A percentile compares a stretch with the other conserved stretches of the same genome.
Conservation (phyloP, 495 filamentous ascomycete species). For the Tetracladium marchalianum region DNA sequence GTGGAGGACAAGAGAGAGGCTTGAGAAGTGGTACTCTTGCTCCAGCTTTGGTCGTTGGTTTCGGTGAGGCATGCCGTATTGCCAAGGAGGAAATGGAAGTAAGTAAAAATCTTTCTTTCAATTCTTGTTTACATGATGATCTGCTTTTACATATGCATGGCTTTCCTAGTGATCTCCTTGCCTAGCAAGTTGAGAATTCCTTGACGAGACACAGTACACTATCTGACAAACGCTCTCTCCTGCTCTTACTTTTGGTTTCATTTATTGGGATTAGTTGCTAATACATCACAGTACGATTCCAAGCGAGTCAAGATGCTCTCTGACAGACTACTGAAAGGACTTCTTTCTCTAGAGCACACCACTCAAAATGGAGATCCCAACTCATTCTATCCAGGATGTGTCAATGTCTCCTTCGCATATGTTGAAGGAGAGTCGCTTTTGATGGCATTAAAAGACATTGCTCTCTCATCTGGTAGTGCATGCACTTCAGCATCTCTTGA, state of each 20-base stretch:
- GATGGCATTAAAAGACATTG: conserved; percentile 98
- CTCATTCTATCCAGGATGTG: conserved; percentile 88
- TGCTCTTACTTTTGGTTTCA: not conserved
- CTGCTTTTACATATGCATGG: conserved; percentile 61
- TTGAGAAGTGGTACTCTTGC: conserved; percentile 89
- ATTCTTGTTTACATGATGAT: conserved; percentile 42
- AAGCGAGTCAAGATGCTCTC: conserved; percentile 75
- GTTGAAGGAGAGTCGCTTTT: conserved; percentile 95
- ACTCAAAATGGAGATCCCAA: conserved; percentile 77
- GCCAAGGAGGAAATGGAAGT: conserved; percentile 82
- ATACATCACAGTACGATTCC: conserved; percentile 67
- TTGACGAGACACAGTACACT: conserved; percentile 21
- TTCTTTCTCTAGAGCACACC: conserved; percentile 86
- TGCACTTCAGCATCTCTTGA: conserved; percentile 96
- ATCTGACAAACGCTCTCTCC: conserved; percentile 13
- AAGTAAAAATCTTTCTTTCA: conserved; percentile 29
- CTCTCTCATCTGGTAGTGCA: conserved; percentile 89
- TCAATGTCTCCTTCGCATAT: conserved; percentile 97
- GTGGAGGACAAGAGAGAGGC: conserved; percentile 92
- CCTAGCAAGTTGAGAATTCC: conserved; percentile 22
- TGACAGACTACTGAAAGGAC: conserved; percentile 67
- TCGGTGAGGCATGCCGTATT: conserved; percentile 91
- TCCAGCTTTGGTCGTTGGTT: conserved; percentile 79
- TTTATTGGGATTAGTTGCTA: conserved; percentile 21
- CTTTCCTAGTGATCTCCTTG: conserved; percentile 46